Evolutionary conservation across 805 yeast species (phyloP).

Genomic region (Candida michaelii): DNA sequence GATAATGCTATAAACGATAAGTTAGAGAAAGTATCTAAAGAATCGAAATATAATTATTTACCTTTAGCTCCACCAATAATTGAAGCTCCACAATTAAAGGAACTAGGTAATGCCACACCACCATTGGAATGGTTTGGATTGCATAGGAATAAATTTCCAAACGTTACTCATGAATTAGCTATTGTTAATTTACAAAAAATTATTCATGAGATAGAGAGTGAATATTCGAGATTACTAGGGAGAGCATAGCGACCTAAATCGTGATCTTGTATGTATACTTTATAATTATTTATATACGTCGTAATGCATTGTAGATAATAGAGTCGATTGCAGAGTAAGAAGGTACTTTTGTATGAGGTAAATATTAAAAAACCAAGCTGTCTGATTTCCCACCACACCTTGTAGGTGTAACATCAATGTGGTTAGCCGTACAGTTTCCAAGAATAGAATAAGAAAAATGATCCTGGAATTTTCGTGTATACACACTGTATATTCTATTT

Average conservation of each 20-base stretch:
- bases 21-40: slow-evolving; percentile 34
- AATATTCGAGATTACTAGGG: slow-evolving; percentile 51
- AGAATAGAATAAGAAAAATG: too few species aligned
- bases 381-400: too few species aligned
- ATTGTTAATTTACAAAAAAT: slow-evolving; percentile 72
- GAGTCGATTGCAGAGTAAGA: too few species aligned
- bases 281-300: too few species aligned
- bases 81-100: slow-evolving; percentile 86
- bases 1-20: slow-evolving; percentile 40
- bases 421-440: too few species aligned
- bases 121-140: slow-evolving; percentile 98
- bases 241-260: slow-evolving; percentile 29
- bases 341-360: too few species aligned
- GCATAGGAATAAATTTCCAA: slow-evolving; percentile 82
- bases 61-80: slow-evolving; percentile 77
- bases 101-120: slow-evolving; percentile 95
- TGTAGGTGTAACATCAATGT: too few species aligned
- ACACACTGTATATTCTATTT: neutral
- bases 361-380: too few species aligned
- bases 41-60: slow-evolving; percentile 50
- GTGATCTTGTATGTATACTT: too few species aligned
- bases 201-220: slow-evolving; percentile 64
- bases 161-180: slow-evolving; percentile 77
- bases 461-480: too few species aligned
- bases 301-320: too few species aligned